Conservation (phyloP, 805 yeast genomes). For the Cyberlindnera sargentensis region DNA sequence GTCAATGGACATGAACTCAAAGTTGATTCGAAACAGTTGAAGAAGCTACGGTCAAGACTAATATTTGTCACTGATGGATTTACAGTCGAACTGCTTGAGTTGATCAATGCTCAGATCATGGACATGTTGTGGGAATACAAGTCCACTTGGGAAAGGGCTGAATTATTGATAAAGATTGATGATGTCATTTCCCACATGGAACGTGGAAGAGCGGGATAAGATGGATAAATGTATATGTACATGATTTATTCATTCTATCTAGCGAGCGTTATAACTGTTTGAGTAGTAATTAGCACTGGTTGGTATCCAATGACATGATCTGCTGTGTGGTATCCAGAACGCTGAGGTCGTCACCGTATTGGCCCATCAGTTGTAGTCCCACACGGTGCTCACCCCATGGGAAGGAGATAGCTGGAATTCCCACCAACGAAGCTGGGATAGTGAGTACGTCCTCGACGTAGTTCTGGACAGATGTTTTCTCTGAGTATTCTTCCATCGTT, state of each 20-base stretch:
- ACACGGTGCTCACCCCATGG: slow-evolving; percentile 45
- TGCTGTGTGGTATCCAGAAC: slow-evolving; percentile 38
- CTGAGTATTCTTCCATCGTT: slow-evolving; percentile 39
- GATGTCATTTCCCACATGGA: neutral
- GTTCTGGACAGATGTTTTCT: slow-evolving; percentile 45
- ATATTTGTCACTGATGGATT: slow-evolving; percentile 31
- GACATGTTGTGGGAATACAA: slow-evolving; percentile 70
- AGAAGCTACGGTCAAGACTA: slow-evolving; percentile 17
- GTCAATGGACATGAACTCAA: too few species aligned
- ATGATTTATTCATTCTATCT: too few species aligned
- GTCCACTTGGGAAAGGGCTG: slow-evolving; percentile 40
- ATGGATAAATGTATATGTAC: too few species aligned
- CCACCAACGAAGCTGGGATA: slow-evolving; percentile 87
- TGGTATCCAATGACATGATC: slow-evolving; percentile 1
- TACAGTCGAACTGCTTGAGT: slow-evolving; percentile 53
- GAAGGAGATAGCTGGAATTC: slow-evolving; percentile 76
- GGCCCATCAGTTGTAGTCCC: slow-evolving; percentile 82
- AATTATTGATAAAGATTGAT: slow-evolving; percentile 15
- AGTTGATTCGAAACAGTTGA: too few species aligned
- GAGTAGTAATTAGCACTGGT: too few species aligned
- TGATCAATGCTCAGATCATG: slow-evolving; percentile 59
- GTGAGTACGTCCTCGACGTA: slow-evolving; percentile 81
- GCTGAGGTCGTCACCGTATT: slow-evolving; percentile 70
- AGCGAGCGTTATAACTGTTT: too few species aligned
- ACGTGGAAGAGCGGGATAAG: too few species aligned